Evolutionary conservation across 768 basidiomycete genomes (phyloP), one percentile per base, ranked within the genome.

Genomic region (Panaeolus cyanescens): DNA sequence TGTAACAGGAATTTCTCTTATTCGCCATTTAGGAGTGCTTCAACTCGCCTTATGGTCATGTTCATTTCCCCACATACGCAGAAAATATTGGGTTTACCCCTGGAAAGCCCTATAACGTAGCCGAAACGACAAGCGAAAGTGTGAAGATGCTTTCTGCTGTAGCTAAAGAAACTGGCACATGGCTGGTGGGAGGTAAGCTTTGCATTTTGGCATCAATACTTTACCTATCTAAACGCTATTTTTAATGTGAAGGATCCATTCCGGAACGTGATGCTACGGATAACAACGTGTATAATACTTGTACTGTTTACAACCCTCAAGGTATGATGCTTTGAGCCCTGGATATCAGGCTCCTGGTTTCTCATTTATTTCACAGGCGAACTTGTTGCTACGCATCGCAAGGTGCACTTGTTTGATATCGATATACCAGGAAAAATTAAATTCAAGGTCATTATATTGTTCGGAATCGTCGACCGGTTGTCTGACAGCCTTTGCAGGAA

Each of bases 391-490:
- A 86, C 84, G 36, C 95, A 99, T 75, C 89, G 96, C 57, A 99
- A 99, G 74, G 84, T 99, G 1, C 97, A 99, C 71, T 79, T 99
- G 4, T 99, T 99, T 74, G 96, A 99, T 72, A 98, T 99, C 63
- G 95, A 99, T 70, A 96, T 99, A 56, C 91, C 92, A 0, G 94
- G 93, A 15, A 89, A 92, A 71, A 95, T 96, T 71, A 92, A 74
- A 19, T 95, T 95, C 83, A 93, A 92, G 80, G 94, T 88, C 59
- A 40, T 65, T 36, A 32, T 17, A 54, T 15, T 5, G 3, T 8
- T 10, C 8, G 32, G 6, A 10, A 12, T 12, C 6, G 10, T 28
- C 15, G 5, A 36, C 20, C 30, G 25, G 55, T 32, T 36, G 19
- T 62, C 20, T 57, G 64, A 65, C 39, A 42, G 56, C 33, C 13